Conservation (phyloP, 2,329 filamentous ascomycete genomes). For the Cercospora citrullina region DNA sequence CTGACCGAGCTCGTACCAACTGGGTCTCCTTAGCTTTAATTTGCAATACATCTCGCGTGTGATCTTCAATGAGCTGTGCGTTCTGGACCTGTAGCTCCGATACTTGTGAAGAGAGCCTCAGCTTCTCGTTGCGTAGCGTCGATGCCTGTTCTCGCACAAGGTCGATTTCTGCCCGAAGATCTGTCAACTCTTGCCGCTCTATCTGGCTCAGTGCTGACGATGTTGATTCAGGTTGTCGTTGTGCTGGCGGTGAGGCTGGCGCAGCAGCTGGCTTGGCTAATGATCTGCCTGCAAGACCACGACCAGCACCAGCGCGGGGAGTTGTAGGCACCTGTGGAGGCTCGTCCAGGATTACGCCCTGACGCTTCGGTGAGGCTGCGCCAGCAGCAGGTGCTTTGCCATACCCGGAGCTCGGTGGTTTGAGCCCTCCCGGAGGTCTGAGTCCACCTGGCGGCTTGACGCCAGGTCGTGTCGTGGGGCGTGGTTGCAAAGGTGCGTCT, state of each 20-base stretch:
- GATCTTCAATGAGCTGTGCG: constrained; percentile 92
- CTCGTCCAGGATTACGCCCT: constrained; percentile 33
- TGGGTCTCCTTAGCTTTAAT: constrained; percentile 99
- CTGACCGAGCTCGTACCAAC: constrained; percentile 83
- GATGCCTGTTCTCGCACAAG: constrained; percentile 72
- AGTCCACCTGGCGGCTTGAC: constrained; percentile 40
- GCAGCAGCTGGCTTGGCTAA: constrained; percentile 66
- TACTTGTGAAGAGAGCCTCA: constrained; percentile 80
- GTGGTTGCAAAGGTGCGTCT: constrained; percentile 58
- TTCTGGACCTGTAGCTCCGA: constrained; percentile 97
- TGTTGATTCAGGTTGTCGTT: constrained; percentile 48
- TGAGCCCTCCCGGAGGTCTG: constrained; percentile 33
- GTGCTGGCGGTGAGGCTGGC: constrained; percentile 58
- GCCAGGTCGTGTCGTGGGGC: constrained; percentile 57
- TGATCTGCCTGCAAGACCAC: constrained; percentile 80
- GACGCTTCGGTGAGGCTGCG: constrained; percentile 35
- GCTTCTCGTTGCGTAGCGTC: constrained; percentile 77
- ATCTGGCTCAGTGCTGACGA: constrained; percentile 68
- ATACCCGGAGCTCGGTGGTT: constrained; percentile 40
- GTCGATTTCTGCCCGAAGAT: constrained; percentile 81
- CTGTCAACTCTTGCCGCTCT: constrained; percentile 91
- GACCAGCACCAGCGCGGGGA: constrained; percentile 49
- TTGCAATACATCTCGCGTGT: constrained; percentile 89
- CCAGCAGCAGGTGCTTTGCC: constrained; percentile 38
- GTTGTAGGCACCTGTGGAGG: constrained; percentile 39